Conservation (phyloP, 306 rosid genomes). For the Quercus suber region DNA sequence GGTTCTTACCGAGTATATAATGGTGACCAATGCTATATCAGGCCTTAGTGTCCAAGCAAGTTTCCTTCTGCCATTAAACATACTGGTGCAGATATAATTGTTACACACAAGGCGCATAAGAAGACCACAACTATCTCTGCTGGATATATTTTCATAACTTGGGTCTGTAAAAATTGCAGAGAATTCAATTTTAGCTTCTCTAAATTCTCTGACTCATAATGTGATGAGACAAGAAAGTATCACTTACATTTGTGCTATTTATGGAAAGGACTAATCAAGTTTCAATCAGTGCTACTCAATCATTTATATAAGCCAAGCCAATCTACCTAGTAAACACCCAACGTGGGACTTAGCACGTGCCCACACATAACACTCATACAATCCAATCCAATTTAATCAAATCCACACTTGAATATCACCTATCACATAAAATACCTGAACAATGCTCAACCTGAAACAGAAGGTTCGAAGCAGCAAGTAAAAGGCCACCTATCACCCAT, state of each 20-base stretch:
- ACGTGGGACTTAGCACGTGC: too few relatives aligned
- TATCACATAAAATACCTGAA: constrained; percentile 32
- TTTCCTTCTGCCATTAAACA: constrained; percentile 49
- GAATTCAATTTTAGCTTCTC: not conserved
- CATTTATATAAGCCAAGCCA: too few relatives aligned
- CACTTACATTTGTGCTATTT: too few relatives aligned
- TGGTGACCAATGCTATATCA: constrained; percentile 36
- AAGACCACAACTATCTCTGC: constrained; percentile 46
- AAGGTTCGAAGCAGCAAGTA: constrained; percentile 27
- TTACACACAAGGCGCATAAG: constrained; percentile 39
- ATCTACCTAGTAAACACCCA: too few relatives aligned
- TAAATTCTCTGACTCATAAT: not conserved
- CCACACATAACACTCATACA: too few relatives aligned
- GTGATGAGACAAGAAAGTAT: too few relatives aligned
- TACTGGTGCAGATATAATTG: constrained; percentile 40
- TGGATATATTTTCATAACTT: constrained; percentile 37
- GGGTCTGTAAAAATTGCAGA: constrained; percentile 26
- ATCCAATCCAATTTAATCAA: too few relatives aligned
- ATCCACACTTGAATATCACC: not conserved
- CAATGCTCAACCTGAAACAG: constrained; percentile 37
- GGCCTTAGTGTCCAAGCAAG: constrained; percentile 43
- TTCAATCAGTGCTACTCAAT: too few relatives aligned
- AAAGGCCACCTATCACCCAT: constrained; percentile 49
- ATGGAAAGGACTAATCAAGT: too few relatives aligned
- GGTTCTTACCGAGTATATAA: constrained; percentile 45